Evolutionary conservation across 1,139 yeast species (phyloP).

Genomic region (Barnettozyma hawaiiensis): DNA sequence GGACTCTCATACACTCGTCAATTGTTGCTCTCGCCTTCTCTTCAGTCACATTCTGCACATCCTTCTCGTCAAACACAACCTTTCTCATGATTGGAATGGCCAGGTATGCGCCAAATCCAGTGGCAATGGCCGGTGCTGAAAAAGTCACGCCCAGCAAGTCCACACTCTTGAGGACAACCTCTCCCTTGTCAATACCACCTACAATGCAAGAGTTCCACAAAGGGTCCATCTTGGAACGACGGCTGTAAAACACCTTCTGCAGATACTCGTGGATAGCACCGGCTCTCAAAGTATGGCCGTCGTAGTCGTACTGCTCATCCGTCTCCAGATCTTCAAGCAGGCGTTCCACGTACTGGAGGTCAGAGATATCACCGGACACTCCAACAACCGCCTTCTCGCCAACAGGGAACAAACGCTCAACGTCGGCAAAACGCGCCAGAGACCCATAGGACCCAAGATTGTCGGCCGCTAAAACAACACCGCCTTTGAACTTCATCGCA

Average conservation of each 20-base stretch:
- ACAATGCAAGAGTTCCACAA: conserved; percentile 93
- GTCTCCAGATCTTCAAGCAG: conserved; percentile 71
- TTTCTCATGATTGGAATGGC: conserved; percentile 90
- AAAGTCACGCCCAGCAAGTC: conserved; percentile 91
- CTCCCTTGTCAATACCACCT: conserved; percentile 75
- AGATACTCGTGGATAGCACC: conserved; percentile 85
- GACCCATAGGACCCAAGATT: conserved; percentile 94
- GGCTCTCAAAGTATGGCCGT: conserved; percentile 67
- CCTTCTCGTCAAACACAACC: conserved; percentile 74
- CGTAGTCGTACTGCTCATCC: conserved; percentile 75
- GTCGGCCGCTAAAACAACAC: conserved; percentile 93
- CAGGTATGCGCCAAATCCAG: conserved; percentile 94
- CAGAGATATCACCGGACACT: conserved; percentile 91
- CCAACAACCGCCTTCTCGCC: conserved; percentile 90
- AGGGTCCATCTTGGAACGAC: conserved; percentile 93
- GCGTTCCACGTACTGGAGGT: conserved; percentile 78
- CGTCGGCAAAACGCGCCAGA: conserved; percentile 75
- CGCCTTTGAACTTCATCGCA: conserved; percentile 84
- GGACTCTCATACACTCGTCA: conserved; percentile 86
- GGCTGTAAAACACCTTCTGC: conserved; percentile 74
- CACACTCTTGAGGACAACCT: conserved; percentile 75
- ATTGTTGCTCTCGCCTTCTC: conserved; percentile 71
- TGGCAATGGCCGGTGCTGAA: conserved; percentile 83
- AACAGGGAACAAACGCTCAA: conserved; percentile 77
- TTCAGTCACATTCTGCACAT: conserved; percentile 58